Base-by-base conservation (phyloP, 306 rosid genomes). In the Carpinus fangiana region DNA sequence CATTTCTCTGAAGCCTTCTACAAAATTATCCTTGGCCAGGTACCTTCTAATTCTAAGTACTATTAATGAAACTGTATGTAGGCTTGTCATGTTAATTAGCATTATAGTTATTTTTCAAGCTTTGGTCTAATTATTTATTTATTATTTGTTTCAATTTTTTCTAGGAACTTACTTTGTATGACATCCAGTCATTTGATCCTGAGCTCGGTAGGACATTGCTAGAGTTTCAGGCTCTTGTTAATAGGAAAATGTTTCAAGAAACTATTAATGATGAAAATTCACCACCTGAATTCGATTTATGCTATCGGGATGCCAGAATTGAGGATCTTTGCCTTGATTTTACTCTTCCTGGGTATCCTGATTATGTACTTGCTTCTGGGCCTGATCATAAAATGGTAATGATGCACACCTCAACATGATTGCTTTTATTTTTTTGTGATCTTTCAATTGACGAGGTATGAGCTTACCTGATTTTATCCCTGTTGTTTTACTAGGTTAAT, bases 241-340 rank as follows among this genome's bases (percentile, higher is more conserved):
- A 76, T 55, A 84, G 93, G 72, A 84, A 86, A 80, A 76, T 66
- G 13, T 13, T 77, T 81, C 13, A 85, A 81, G 92, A 90, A 73
- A 85, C 88, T 75, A 76, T 73, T 65, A 55, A 23, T 80, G 84
- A 82, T 31, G 90, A 82, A 78, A 83, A 74, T 74, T 72, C 86
- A 70, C 50, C 83, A 55, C 71, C 79, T 31, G 79, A 86, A 59
- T 55, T 59, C 26, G 90, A 83, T 52, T 79, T 54, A 2, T 85
- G 85, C 80, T 96, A 88, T 76, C 87, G 90, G 75, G 82, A 83
- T 61, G 83, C 88, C 51, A 83, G 76, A 69, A 90, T 96, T 76
- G 99, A 93, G 82, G 99, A 96, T 86, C 99, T 96, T 83, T 93
- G 85, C 83, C 92, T 96, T 82, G 98, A 96, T 84, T 96, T 96